phyloP scores from a whole-genome alignment of 345 rosid genomes.

The Brassica juncea region DNA sequence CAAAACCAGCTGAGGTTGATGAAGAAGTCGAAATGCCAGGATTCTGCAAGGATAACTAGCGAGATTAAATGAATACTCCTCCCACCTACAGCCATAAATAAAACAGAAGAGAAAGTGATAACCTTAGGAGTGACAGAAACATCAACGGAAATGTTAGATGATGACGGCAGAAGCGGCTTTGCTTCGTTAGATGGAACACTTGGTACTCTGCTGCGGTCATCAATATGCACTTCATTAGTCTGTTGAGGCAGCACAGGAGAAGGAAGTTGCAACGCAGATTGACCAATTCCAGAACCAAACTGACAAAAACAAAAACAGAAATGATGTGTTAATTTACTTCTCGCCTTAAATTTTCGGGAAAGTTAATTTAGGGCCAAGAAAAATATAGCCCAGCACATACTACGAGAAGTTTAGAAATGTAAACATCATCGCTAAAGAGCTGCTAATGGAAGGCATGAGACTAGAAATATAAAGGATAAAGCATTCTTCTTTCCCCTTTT shows the following conservation, averaged over 20 bases:
- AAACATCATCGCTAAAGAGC: not conserved
- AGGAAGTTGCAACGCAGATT: slow-evolving; percentile 53
- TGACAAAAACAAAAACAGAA: slow-evolving; percentile 38
- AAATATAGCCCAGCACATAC: slow-evolving; percentile 2
- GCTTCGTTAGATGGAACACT: slow-evolving; percentile 23
- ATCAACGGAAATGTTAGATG: slow-evolving; percentile 47
- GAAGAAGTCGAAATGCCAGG: slow-evolving; percentile 48
- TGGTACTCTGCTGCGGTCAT: slow-evolving; percentile 58
- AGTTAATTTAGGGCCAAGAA: not conserved
- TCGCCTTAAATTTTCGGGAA: not conserved
- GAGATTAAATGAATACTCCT: not conserved
- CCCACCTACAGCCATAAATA: not conserved
- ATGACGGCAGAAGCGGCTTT: slow-evolving; percentile 51
- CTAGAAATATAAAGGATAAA: not conserved
- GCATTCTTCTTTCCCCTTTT: not conserved
- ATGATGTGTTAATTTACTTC: slow-evolving; percentile 8
- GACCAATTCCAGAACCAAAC: slow-evolving; percentile 45
- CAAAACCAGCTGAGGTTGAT: slow-evolving; percentile 61
- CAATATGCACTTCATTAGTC: slow-evolving; percentile 57
- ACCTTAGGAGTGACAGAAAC: slow-evolving; percentile 65
- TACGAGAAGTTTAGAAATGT: slow-evolving; percentile 2
- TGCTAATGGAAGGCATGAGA: slow-evolving; percentile 6
- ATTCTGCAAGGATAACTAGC: not conserved
- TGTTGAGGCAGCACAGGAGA: slow-evolving; percentile 57
- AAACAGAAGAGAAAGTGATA: not conserved